Evolutionary conservation across 148 eudicot genomes (phyloP), one percentile per base, ranked within the genome.

Genomic region (Amaranthus cruentus): DNA sequence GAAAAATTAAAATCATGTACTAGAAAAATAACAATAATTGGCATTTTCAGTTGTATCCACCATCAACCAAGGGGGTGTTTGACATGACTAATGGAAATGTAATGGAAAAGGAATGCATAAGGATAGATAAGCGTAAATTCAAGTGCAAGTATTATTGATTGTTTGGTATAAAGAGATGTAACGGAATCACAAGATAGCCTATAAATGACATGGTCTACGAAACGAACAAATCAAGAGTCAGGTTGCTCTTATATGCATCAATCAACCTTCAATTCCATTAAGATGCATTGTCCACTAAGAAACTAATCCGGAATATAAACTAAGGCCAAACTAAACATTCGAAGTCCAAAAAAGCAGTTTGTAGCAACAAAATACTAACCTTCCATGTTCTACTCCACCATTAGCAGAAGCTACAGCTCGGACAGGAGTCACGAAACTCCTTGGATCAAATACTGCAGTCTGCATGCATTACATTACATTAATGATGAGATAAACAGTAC

Each of bases 311-410:
- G 56, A 55, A 6, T 55, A 49, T 15, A 65, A 64, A 49, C 55
- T 66, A 51, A 59, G 55, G 13, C 66, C 70, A 49, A 11, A 3
- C 47, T 10, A 13, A 59, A 51, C 51, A 43, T 38, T 55, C 6
- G 43, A 66, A 57, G 13, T 0, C 12, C 3, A 21, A 11, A 4
- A 54, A 38, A 47, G 50, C 47, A 77, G 55, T 62, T 53, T 42
- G 15, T 63, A 61, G 46, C 48, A n/a, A 49, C 47, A 68, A 63
- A 49, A 48, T 68, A 77, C 86, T 48, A 73, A 92, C 97, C 97
- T 90, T 86, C 87, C 89, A 83, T 73, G 84, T 75, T 85, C 91
- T 5, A 68, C 48, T 79, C 84, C 89, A 75, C 81, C 81, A 72
- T 84, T 80, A 73, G 73, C 77, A 72, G 88, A 72, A 81, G 81